Percentiles rank a stretch among this genome's conserved stretches.
phyloP scores from a whole-genome alignment of 306 rosid species.

The Inga leiocalycina region DNA sequence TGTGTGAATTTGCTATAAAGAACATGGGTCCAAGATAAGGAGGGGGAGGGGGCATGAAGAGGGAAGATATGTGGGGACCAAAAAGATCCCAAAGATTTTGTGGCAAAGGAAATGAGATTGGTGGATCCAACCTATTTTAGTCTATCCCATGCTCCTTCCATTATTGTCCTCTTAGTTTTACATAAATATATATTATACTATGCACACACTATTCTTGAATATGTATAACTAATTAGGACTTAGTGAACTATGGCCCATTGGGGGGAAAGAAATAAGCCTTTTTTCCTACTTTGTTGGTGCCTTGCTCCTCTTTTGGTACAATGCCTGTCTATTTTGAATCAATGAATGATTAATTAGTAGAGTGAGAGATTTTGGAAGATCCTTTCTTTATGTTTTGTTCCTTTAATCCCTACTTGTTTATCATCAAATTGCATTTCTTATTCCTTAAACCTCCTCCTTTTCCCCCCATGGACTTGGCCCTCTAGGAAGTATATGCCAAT shows the following conservation, averaged over 20 bases:
- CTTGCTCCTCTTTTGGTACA: conserved; percentile 66
- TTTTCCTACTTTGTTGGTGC: conserved; percentile 27
- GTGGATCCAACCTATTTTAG: conserved; percentile 72
- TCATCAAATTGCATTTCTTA: conserved; percentile 18
- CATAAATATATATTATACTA: not conserved
- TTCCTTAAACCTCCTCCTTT: not conserved
- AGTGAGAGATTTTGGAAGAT: conserved; percentile 44
- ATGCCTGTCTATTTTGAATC: not conserved
- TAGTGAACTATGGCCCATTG: not conserved
- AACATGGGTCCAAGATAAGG: not conserved
- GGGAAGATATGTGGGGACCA: conserved; percentile 51
- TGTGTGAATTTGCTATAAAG: too few relatives aligned
- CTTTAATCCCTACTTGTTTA: conserved; percentile 29
- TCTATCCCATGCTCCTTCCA: conserved; percentile 49
- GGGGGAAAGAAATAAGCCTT: not conserved
- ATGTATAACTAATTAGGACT: not conserved
- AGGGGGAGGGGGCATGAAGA: not conserved
- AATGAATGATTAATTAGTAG: conserved; percentile 51
- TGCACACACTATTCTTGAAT: not conserved
- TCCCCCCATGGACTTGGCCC: not conserved
- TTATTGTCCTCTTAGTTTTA: conserved; percentile 48
- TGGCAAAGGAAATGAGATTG: conserved; percentile 30
- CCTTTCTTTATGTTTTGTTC: conserved; percentile 41
- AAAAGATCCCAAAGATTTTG: conserved; percentile 43
- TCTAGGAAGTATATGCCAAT: not conserved